phyloP scores from a whole-genome alignment of 495 filamentous ascomycete genomes.

The Neurospora sublineolata region DNA sequence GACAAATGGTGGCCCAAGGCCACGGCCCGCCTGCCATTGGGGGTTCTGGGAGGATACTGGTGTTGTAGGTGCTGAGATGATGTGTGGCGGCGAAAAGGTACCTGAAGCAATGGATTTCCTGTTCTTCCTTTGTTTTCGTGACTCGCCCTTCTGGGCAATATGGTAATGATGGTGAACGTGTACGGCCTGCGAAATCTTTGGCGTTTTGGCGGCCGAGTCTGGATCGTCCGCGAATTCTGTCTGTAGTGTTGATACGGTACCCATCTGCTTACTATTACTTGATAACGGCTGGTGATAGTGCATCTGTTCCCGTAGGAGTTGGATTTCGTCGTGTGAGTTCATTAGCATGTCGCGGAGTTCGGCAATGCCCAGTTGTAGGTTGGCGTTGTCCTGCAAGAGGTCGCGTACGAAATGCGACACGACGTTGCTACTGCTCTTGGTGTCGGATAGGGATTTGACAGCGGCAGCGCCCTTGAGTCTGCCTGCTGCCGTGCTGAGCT shows the following conservation, averaged over 20 bases:
- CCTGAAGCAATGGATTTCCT: constrained; percentile 49
- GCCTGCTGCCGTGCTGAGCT: constrained; percentile 64
- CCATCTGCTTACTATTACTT: constrained; percentile 18
- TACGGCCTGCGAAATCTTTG: constrained; percentile 53
- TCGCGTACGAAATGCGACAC: constrained; percentile 92
- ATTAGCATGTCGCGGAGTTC: constrained; percentile 86
- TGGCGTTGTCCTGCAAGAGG: constrained; percentile 89
- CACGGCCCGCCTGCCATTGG: constrained; percentile 10
- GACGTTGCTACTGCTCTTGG: constrained; percentile 41
- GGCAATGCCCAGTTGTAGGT: constrained; percentile 76
- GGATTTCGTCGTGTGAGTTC: constrained; percentile 88
- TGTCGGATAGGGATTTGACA: constrained; percentile 45
- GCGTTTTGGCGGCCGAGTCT: constrained; percentile 11
- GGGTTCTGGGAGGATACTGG: constrained; percentile 6
- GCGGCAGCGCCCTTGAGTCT: constrained; percentile 70
- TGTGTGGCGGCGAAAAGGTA: constrained; percentile 43
- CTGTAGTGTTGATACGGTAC: constrained; percentile 43
- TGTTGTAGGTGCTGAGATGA: constrained; percentile 15
- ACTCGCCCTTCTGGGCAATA: constrained; percentile 49
- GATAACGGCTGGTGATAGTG: constrained; percentile 60
- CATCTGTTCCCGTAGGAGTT: constrained; percentile 75
- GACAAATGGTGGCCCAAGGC: constrained; percentile 1
- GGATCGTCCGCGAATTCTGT: constrained; percentile 7
- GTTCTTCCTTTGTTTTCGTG: constrained; percentile 59
- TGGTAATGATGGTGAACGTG: constrained; percentile 94